Evolutionary conservation across 2,329 filamentous ascomycete genomes (phyloP).

Genomic region (Eurotiales sp.): DNA sequence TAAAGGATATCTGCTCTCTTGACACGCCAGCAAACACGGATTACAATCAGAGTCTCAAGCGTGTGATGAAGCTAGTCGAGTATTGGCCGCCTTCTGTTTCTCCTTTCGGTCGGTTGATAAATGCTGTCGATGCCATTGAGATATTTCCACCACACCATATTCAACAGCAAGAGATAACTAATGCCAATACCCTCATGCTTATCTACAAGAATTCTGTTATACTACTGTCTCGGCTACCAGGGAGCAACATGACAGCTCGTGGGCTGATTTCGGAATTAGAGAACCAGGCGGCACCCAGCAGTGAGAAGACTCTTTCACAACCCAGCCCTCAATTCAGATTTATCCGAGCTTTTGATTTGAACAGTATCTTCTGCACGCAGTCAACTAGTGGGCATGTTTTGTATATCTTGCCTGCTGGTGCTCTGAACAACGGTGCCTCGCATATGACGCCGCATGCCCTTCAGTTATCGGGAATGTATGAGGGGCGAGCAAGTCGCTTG

Average conservation of each 20-base stretch:
- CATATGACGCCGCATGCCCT: slow-evolving; percentile 60
- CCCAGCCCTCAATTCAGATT: slow-evolving; percentile 63
- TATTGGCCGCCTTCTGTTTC: slow-evolving; percentile 71
- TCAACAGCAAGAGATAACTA: slow-evolving; percentile 42
- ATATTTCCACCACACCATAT: slow-evolving; percentile 67
- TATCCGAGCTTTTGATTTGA: slow-evolving; percentile 65
- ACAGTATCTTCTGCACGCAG: slow-evolving; percentile 64
- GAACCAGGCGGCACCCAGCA: slow-evolving; percentile 62
- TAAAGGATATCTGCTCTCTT: slow-evolving; percentile 94
- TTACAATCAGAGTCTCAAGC: slow-evolving; percentile 69
- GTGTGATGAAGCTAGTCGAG: slow-evolving; percentile 71
- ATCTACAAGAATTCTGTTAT: slow-evolving; percentile 81
- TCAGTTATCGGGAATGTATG: slow-evolving; percentile 68
- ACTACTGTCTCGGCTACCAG: slow-evolving; percentile 66
- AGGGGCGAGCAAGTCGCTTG: slow-evolving; percentile 71
- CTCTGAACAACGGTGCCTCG: slow-evolving; percentile 19
- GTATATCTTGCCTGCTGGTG: slow-evolving; percentile 32
- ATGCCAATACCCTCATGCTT: slow-evolving; percentile 65
- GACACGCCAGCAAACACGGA: slow-evolving; percentile 65
- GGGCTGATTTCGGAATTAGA: slow-evolving; percentile 82
- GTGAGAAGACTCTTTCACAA: slow-evolving; percentile 23
- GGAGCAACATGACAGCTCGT: slow-evolving; percentile 64
- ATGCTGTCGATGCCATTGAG: slow-evolving; percentile 76
- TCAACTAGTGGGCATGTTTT: slow-evolving; percentile 37
- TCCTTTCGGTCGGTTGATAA: slow-evolving; percentile 73